phyloP scores from a whole-genome alignment of 2,329 filamentous ascomycete genomes.

The Pseudophaeomoniella oleicola region DNA sequence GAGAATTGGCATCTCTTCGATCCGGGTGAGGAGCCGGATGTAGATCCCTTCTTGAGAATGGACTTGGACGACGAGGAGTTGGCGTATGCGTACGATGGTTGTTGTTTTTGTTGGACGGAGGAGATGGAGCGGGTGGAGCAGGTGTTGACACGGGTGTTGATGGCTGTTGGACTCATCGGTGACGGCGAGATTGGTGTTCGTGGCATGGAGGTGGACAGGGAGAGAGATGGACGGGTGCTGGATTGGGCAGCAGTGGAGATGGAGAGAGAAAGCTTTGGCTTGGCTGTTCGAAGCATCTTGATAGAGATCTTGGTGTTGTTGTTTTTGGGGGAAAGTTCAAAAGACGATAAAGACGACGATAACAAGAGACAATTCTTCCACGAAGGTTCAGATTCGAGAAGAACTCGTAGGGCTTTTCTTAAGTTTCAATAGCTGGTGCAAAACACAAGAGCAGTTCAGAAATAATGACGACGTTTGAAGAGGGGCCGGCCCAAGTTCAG shows the following conservation, averaged over 20 bases:
- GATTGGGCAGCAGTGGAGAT: conserved; percentile 23
- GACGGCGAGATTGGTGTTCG: conserved; percentile 28
- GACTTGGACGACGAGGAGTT: conserved; percentile 27
- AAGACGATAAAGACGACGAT: not conserved
- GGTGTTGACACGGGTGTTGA: conserved; percentile 21
- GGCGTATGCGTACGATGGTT: conserved; percentile 24
- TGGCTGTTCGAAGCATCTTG: conserved; percentile 26
- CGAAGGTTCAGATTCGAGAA: not conserved
- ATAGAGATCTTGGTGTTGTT: conserved; percentile 2
- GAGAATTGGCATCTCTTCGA: conserved; percentile 27
- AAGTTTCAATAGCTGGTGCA: conserved; percentile 1
- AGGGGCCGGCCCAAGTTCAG: conserved; percentile 31
- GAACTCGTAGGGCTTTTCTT: no score
- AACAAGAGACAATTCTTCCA: not conserved
- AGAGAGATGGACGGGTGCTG: conserved; percentile 20
- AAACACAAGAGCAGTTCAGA: no score
- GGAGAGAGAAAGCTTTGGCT: conserved; percentile 32
- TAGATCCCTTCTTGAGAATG: conserved; percentile 32
- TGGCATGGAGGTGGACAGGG: conserved; percentile 16
- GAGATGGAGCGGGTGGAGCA: conserved; percentile 22
- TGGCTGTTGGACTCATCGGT: conserved; percentile 24
- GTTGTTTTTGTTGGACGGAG: conserved; percentile 20
- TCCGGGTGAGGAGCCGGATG: conserved; percentile 6
- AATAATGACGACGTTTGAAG: no score
- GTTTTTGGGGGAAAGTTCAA: conserved; percentile 6